phyloP scores from a whole-genome alignment of 805 yeast genomes.

The Candida maltosa region DNA sequence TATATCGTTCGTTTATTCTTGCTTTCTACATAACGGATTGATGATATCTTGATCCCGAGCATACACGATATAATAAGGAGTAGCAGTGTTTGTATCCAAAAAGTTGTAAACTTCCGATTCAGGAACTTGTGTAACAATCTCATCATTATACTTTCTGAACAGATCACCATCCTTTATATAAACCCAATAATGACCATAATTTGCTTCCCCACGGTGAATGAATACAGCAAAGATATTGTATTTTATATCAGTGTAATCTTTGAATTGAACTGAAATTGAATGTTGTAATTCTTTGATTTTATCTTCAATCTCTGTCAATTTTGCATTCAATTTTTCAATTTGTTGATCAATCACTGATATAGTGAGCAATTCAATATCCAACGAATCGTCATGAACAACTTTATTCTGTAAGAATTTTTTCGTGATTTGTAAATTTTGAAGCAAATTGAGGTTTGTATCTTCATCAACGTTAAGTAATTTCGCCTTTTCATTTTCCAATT shows the following conservation, averaged over 20 bases:
- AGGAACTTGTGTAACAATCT: constrained; percentile 80
- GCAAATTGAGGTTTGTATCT: constrained; percentile 26
- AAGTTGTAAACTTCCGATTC: constrained; percentile 65
- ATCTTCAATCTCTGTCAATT: constrained; percentile 39
- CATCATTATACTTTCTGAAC: constrained; percentile 92
- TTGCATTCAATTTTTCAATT: constrained; percentile 44
- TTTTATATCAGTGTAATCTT: constrained; percentile 57
- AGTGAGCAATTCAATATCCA: constrained; percentile 43
- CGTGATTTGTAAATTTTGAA: constrained; percentile 51
- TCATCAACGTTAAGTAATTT: constrained; percentile 41
- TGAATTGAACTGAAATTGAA: constrained; percentile 59
- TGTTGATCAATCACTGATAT: constrained; percentile 46
- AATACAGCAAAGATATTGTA: constrained; percentile 88
- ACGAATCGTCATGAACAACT: constrained; percentile 27
- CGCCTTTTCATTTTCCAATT: constrained; percentile 41
- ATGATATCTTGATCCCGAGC: constrained; percentile 68
- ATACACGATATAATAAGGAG: constrained; percentile 90
- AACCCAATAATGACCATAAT: constrained; percentile 96
- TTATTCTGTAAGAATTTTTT: constrained; percentile 51
- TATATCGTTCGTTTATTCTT: no score
- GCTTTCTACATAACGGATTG: no score
- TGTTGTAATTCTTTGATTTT: constrained; percentile 43
- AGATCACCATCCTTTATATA: constrained; percentile 76
- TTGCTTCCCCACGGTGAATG: constrained; percentile 93
- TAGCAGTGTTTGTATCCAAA: constrained; percentile 71